phyloP scores from a whole-genome alignment of 345 rosid species.

The Salix caprea region DNA sequence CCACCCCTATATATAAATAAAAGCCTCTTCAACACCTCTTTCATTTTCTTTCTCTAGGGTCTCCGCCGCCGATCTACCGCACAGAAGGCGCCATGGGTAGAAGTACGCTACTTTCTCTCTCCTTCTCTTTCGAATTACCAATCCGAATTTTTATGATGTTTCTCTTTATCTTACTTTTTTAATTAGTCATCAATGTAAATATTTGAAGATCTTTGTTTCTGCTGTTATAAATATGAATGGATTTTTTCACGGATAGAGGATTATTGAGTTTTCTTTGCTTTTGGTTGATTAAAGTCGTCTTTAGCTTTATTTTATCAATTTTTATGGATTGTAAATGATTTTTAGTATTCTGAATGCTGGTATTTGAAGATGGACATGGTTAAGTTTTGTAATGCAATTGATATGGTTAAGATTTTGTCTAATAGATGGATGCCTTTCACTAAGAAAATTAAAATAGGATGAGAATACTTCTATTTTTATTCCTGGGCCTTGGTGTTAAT shows the following conservation, averaged over 20 bases:
- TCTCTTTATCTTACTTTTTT: neutral
- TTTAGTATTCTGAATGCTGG: neutral
- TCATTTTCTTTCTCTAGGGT: neutral
- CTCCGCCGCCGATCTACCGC: neutral
- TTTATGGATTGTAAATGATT: neutral
- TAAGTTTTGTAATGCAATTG: neutral
- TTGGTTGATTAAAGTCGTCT: neutral
- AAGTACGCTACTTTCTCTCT: conserved; percentile 27
- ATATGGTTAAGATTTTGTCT: neutral
- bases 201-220: too few species aligned
- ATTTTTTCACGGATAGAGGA: too few species aligned
- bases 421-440: neutral
- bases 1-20: neutral
- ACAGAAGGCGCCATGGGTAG: conserved; percentile 45
- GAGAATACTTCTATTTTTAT: too few species aligned
- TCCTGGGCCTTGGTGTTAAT: neutral
- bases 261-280: too few species aligned
- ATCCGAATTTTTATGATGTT: too few species aligned
- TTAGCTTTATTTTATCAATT: neutral
- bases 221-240: too few species aligned
- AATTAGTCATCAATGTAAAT: neutral
- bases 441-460: too few species aligned
- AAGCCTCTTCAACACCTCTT: neutral
- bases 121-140: too few species aligned
- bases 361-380: neutral